phyloP scores from a whole-genome alignment of 2,329 filamentous ascomycete species.

The Geosmithia morbida region DNA sequence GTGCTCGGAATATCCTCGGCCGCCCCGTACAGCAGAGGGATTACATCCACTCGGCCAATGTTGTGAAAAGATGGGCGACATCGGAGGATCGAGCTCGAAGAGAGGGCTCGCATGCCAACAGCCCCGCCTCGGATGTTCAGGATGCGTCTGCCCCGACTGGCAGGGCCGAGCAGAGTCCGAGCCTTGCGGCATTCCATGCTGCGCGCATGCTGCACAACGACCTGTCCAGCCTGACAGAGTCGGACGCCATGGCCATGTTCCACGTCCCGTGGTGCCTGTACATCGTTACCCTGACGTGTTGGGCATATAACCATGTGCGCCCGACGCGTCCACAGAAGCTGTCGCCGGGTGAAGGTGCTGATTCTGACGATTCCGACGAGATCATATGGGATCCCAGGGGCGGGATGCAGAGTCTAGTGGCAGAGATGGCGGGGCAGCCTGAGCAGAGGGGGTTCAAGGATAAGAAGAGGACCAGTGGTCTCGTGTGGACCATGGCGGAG shows the following conservation, averaged over 20 bases:
- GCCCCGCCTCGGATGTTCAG: neutral
- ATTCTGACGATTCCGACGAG: slow-evolving; percentile 18
- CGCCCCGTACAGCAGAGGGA: slow-evolving; percentile 34
- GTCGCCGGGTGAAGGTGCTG: slow-evolving; percentile 3
- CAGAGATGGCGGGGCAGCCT: slow-evolving; percentile 20
- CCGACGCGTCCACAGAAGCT: slow-evolving; percentile 5
- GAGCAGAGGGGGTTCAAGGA: slow-evolving; percentile 23
- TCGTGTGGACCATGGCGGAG: slow-evolving; percentile 40
- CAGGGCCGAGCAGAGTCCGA: slow-evolving; percentile 12
- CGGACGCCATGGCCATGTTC: slow-evolving; percentile 37
- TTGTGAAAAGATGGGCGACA: slow-evolving; percentile 34
- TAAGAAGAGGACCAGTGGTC: slow-evolving; percentile 28
- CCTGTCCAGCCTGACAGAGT: slow-evolving; percentile 30
- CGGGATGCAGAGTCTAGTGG: slow-evolving; percentile 30
- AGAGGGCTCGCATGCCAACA: neutral
- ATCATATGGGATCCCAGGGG: slow-evolving; percentile 32
- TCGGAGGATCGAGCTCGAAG: slow-evolving; percentile 1
- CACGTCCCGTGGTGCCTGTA: slow-evolving; percentile 50
- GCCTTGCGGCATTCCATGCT: slow-evolving; percentile 36
- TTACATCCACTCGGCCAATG: slow-evolving; percentile 31
- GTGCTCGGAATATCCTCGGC: slow-evolving; percentile 43
- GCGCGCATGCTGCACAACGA: slow-evolving; percentile 35
- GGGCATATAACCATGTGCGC: slow-evolving; percentile 37
- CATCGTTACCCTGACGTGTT: slow-evolving; percentile 40
- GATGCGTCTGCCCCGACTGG: neutral